phyloP scores from a whole-genome alignment of 306 rosid genomes.

The Quercus aquifolioides region DNA sequence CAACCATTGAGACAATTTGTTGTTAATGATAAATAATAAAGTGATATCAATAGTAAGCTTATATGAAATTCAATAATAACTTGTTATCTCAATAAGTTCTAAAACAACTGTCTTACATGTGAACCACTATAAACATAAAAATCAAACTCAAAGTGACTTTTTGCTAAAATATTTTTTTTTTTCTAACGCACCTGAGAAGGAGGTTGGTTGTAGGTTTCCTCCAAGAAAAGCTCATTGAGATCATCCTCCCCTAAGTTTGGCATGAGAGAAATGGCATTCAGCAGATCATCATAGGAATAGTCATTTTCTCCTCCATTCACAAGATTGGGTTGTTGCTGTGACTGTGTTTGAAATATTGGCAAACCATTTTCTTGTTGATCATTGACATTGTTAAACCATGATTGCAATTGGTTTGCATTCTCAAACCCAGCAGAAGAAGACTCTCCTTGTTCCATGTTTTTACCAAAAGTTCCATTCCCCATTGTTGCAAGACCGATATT shows the following conservation, averaged over 20 bases:
- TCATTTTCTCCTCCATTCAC: slow-evolving; percentile 5
- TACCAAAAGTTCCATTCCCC: neutral
- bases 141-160: neutral
- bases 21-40: too few species aligned
- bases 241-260: neutral
- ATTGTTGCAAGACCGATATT: neutral
- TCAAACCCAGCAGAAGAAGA: neutral
- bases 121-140: neutral
- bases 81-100: too few species aligned
- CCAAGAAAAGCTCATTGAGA: neutral
- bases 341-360: neutral
- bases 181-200: neutral
- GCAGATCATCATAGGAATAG: neutral
- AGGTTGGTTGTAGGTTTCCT: neutral
- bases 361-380: neutral
- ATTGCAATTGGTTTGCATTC: neutral
- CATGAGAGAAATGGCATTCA: neutral
- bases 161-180: neutral
- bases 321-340: neutral
- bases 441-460: slow-evolving; percentile 3
- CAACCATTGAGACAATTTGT: too few species aligned
- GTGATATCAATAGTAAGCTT: too few species aligned
- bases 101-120: too few species aligned
- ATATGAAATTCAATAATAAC: too few species aligned
- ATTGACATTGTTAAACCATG: neutral